phyloP scores from a whole-genome alignment of 2,329 filamentous ascomycete species.

The Penicillium sp. region DNA sequence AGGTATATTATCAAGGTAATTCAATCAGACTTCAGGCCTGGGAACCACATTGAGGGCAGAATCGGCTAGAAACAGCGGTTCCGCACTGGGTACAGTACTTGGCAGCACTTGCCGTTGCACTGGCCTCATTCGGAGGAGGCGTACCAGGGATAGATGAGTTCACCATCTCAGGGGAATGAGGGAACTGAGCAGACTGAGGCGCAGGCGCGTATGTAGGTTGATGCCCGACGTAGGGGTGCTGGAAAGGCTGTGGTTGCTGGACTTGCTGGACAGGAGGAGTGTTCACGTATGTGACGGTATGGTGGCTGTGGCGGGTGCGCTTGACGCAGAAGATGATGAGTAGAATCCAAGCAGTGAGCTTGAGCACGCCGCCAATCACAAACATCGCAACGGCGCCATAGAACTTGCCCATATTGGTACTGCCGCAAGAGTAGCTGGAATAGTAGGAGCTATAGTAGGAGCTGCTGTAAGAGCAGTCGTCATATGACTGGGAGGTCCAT shows the following conservation, averaged over 20 bases:
- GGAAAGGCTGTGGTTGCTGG: neutral
- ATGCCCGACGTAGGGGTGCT: constrained; percentile 8
- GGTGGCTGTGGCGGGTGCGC: constrained; percentile 10
- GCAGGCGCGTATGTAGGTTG: neutral
- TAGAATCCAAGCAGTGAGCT: constrained; percentile 19
- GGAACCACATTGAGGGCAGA: constrained; percentile 17
- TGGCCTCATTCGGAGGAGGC: constrained; percentile 13
- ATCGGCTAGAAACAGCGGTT: constrained; percentile 7
- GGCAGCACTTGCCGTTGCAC: constrained; percentile 2
- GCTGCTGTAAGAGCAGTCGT: constrained; percentile 6
- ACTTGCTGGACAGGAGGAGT: constrained; percentile 3
- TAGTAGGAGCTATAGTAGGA: constrained; percentile 11
- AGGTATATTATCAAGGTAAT: no score
- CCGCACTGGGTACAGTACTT: constrained; percentile 17
- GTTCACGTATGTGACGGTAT: constrained; percentile 11
- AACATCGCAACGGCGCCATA: constrained; percentile 16
- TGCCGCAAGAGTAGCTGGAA: constrained; percentile 6
- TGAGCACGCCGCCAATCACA: constrained; percentile 15
- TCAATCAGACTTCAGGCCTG: neutral
- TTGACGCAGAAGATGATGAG: constrained; percentile 21
- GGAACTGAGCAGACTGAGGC: neutral
- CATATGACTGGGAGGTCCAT: constrained; percentile 8
- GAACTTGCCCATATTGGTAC: constrained; percentile 9
- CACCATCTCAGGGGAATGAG: constrained; percentile 10
- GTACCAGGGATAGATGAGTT: constrained; percentile 5